Percentiles rank a stretch among this genome's conserved stretches.
These are phyloP conservation scores for Boletales sp. DNA, from an alignment of 768 basidiomycete genomes.

Conservation along the genomic window DNA sequence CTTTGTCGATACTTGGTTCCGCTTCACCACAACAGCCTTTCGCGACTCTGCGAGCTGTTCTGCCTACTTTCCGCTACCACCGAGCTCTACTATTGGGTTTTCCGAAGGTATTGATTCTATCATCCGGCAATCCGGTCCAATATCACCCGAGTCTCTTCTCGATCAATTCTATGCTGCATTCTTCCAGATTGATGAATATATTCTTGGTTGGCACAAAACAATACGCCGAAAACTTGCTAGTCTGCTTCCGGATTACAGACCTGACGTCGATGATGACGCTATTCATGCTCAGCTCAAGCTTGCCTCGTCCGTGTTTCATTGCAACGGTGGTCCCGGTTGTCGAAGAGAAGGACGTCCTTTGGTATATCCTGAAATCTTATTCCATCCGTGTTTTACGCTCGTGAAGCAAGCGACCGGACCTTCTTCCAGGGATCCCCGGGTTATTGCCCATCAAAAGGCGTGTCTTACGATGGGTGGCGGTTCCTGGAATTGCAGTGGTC, in stretches of 20 bases:
- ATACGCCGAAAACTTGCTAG: conserved; percentile 25
- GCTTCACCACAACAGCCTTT: conserved; percentile 18
- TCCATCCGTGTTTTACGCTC: conserved; percentile 25
- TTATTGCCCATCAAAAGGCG: conserved; percentile 22
- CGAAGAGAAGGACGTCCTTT: conserved; percentile 11
- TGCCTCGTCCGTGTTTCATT: conserved; percentile 27
- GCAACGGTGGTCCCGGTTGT: conserved; percentile 13
- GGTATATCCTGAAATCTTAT: conserved; percentile 26
- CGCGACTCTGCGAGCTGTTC: conserved; percentile 5
- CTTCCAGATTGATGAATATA: conserved; percentile 7
- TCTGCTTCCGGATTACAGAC: conserved; percentile 20
- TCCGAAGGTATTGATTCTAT: conserved; percentile 20
- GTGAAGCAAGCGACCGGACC: conserved; percentile 3
- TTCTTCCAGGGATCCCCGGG: conserved; percentile 17
- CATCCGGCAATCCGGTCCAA: conserved; percentile 18
- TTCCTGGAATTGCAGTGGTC: conserved; percentile 20
- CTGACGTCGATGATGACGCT: conserved; percentile 13
- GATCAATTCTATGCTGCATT: conserved; percentile 19
- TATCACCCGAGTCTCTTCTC: conserved; percentile 8
- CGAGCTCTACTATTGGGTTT: conserved; percentile 24
- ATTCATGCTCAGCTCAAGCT: conserved; percentile 22
- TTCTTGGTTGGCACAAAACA: conserved; percentile 27
- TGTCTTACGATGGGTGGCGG: conserved; percentile 20
- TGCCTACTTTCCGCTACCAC: conserved; percentile 26
- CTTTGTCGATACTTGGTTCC: conserved; percentile 25